Evolutionary conservation across 208 protist species (phyloP).

Genomic region (Acanthamoeba castellanii): DNA sequence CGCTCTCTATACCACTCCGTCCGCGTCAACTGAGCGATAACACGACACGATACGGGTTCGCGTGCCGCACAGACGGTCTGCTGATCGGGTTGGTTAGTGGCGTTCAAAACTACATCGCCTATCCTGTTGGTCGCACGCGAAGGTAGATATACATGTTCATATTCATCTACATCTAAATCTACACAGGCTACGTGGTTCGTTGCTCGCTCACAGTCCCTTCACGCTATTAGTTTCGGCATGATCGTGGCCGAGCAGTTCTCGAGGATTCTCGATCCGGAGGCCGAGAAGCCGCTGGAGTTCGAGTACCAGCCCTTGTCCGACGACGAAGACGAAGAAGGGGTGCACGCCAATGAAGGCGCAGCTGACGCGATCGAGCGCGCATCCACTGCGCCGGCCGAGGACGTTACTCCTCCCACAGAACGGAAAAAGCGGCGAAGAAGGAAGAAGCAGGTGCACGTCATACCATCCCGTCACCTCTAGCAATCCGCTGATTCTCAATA

Average conservation of each 20-base stretch:
- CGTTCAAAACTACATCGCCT: constrained; percentile 60
- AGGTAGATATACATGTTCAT: background rate
- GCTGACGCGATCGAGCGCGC: background rate
- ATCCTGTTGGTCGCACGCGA: constrained; percentile 15
- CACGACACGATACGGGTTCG: background rate
- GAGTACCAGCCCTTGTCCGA: constrained; percentile 31
- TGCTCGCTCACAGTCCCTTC: background rate
- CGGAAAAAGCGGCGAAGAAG: background rate
- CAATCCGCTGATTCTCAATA: background rate
- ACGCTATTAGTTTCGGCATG: constrained; percentile 20
- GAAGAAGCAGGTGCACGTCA: background rate
- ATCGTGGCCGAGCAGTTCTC: constrained; percentile 46
- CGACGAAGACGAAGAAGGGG: background rate
- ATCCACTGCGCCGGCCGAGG: background rate
- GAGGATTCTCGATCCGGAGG: constrained; percentile 1
- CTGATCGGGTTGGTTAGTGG: background rate
- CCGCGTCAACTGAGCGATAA: background rate
- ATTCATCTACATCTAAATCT: background rate
- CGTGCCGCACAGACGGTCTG: background rate
- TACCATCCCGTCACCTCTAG: background rate
- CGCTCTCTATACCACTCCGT: background rate
- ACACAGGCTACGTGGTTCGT: background rate
- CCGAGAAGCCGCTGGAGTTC: constrained; percentile 30
- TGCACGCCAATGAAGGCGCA: background rate
- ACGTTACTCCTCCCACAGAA: background rate